Evolutionary conservation across 345 rosid genomes (phyloP), one percentile per base, ranked within the genome.

Genomic region (Murraya koenigii): DNA sequence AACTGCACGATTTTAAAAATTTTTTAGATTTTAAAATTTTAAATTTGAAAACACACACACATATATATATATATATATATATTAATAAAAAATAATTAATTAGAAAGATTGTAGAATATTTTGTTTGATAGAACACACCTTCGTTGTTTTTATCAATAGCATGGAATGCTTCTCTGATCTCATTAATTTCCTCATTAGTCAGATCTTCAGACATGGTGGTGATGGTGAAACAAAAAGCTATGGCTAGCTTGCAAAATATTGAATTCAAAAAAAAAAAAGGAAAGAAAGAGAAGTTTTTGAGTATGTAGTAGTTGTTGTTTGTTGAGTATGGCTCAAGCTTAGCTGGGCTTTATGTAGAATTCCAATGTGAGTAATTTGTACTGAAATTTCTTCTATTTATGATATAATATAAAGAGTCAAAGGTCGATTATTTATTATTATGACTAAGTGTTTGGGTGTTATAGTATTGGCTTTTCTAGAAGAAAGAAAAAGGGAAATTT

Each of bases 141-240:
- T 91, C 90, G 4, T 91, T 91, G 74, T 93, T 90, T 82, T 89
- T 89, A 76, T 91, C 97, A 64, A 90, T 87, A 20, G 90, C 84
- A 80, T 92, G 78, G 76, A 93, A 93, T 3, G 97, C 94, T 56
- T 93, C 95, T 82, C 67, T 88, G 69, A 90, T 91, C 89, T 91
- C 97, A 70, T 83, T 84, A 75, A 91, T 81, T 84, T 91, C 95
- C 72, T 93, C 91, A 28, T 91, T 81, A 7, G 89, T 80, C 0
- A 90, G 81, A 49, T 64, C 61, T 20, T 81, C 78, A 66, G 80
- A 85, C 87, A 84, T 87, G 72, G 23, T 59, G 52, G 23, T 6
- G 38, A 20, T 75, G 69, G 22, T 52, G 22, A 52, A 15, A 49
- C 55, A 49, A 49, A 52, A 52, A 44, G 17, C 17, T 11, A 44